phyloP scores from a whole-genome alignment of 2,329 filamentous ascomycete species.

The Curvularia hawaiiensis region DNA sequence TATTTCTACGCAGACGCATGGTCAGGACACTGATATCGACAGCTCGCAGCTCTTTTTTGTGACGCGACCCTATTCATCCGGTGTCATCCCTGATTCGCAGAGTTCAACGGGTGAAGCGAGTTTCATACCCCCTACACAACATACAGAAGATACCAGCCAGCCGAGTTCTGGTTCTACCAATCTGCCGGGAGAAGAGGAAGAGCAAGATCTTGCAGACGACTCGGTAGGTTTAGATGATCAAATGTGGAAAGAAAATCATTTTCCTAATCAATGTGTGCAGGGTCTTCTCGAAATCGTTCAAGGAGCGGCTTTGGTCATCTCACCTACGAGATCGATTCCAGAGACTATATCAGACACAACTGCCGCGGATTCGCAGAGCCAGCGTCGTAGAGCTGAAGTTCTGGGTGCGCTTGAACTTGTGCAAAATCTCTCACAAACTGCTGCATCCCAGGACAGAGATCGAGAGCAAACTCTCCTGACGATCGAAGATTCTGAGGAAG shows the following conservation, averaged over 20 bases:
- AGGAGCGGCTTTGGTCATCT: slow-evolving; percentile 18
- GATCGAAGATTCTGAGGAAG: no score
- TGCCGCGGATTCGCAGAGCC: slow-evolving; percentile 22
- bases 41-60: slow-evolving; percentile 26
- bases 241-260: not conserved
- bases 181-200: slow-evolving; percentile 9
- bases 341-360: slow-evolving; percentile 34
- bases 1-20: not conserved
- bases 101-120: slow-evolving; percentile 28
- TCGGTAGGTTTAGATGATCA: slow-evolving; percentile 11
- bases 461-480: not conserved
- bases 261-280: slow-evolving; percentile 19
- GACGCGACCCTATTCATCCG: slow-evolving; percentile 13
- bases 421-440: slow-evolving; percentile 5
- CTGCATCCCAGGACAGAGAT: not conserved
- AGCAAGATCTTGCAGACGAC: slow-evolving; percentile 16
- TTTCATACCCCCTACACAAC: slow-evolving; percentile 34
- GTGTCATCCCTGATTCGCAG: slow-evolving; percentile 39
- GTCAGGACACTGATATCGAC: slow-evolving; percentile 19
- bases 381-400: slow-evolving; percentile 10
- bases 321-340: slow-evolving; percentile 33
- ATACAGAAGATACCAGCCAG: slow-evolving; percentile 15
- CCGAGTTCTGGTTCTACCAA: slow-evolving; percentile 8
- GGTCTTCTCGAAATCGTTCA: slow-evolving; percentile 20
- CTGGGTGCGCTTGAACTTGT: slow-evolving; percentile 13